Conservation (phyloP, 2,329 filamentous ascomycete species). For the Elsinoe necatrix region DNA sequence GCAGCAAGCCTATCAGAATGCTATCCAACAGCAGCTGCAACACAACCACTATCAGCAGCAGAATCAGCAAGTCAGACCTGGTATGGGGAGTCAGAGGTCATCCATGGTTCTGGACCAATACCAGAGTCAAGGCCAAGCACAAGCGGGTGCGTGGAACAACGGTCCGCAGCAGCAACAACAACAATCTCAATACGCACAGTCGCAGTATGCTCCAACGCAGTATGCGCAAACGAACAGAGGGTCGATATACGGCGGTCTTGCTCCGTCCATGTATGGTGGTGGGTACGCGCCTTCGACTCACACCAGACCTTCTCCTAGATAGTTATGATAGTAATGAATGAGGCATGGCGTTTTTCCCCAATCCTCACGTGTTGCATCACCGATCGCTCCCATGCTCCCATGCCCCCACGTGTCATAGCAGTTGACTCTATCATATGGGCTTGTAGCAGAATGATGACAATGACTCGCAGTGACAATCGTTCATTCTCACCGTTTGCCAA, state of each 20-base stretch:
- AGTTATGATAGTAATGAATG: conserved; percentile 9
- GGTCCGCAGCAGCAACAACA: conserved; percentile 14
- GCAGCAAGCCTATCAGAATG: conserved; percentile 19
- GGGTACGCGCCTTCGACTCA: conserved; percentile 12
- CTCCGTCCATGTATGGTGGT: conserved; percentile 11
- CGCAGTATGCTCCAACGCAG: not conserved
- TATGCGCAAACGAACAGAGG: conserved; percentile 3
- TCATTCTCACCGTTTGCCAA: not conserved
- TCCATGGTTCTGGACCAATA: conserved; percentile 17
- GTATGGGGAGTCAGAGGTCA: conserved; percentile 15
- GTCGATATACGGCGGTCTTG: conserved; percentile 15
- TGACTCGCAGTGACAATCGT: not conserved
- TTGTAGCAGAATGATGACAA: not conserved
- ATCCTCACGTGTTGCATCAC: not conserved
- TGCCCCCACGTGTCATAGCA: not conserved
- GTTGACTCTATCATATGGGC: not conserved
- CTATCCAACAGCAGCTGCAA: conserved; percentile 16
- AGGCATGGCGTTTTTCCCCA: not conserved
- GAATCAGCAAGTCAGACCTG: conserved; percentile 15
- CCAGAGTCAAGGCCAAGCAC: conserved; percentile 15
- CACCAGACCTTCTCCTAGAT: conserved; percentile 12
- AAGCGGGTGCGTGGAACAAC: not conserved
- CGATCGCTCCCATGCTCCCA: not conserved
- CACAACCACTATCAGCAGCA: conserved; percentile 13
- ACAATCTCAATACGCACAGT: conserved; percentile 5